Evolutionary conservation across 495 filamentous ascomycete species (phyloP).

Genomic region (Aspergillus heteromorphus): DNA sequence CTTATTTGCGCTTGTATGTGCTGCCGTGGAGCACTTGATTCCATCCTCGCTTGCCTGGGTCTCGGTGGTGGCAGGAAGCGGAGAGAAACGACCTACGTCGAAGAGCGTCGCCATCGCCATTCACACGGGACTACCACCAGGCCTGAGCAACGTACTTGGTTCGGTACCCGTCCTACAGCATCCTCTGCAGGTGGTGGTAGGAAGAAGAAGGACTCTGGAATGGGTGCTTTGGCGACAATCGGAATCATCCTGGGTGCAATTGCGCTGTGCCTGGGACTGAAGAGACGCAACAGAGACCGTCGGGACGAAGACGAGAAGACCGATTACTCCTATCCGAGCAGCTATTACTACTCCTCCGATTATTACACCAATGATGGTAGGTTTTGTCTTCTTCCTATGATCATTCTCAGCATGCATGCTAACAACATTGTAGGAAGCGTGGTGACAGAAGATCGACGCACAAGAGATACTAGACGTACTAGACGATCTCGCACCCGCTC

Average conservation of each 20-base stretch:
- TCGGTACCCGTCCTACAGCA: slow-evolving; percentile 51
- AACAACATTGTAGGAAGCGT: slow-evolving; percentile 36
- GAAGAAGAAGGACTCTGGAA: slow-evolving; percentile 48
- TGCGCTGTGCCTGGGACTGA: slow-evolving; percentile 71
- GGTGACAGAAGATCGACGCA: slow-evolving; percentile 44
- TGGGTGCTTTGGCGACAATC: slow-evolving; percentile 52
- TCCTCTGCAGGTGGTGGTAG: slow-evolving; percentile 32
- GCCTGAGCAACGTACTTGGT: slow-evolving; percentile 64
- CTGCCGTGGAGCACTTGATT: slow-evolving; percentile 59
- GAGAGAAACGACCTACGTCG: slow-evolving; percentile 56
- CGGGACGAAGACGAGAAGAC: slow-evolving; percentile 33
- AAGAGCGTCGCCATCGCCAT: slow-evolving; percentile 63
- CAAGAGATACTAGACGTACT: slow-evolving; percentile 40
- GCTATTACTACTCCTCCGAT: slow-evolving; percentile 38
- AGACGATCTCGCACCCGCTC: slow-evolving; percentile 35
- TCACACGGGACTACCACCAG: slow-evolving; percentile 31
- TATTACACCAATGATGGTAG: slow-evolving; percentile 43
- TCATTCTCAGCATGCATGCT: neutral
- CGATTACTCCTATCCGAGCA: slow-evolving; percentile 40
- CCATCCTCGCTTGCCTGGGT: slow-evolving; percentile 62
- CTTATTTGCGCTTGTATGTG: slow-evolving; percentile 73
- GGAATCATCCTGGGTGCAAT: slow-evolving; percentile 60
- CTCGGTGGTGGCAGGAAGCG: slow-evolving; percentile 42
- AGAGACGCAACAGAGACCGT: slow-evolving; percentile 49
- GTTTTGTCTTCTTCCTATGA: slow-evolving; percentile 11